Base-by-base conservation (phyloP, 2,329 filamentous ascomycete species). In the Trichoderma sp. region DNA sequence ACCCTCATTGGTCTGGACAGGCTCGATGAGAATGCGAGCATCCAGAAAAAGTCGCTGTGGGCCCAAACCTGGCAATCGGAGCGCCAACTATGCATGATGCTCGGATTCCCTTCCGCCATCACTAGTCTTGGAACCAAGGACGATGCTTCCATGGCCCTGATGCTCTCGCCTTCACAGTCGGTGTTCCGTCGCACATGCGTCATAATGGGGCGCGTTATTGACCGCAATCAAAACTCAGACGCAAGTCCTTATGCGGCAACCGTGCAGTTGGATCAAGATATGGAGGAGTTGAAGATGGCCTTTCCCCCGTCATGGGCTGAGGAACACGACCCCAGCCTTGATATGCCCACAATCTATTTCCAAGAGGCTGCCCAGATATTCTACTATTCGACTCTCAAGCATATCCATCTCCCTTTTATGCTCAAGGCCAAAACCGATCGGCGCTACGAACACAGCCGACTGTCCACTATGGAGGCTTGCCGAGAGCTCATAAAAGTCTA, bases 1-100 rank as follows among this genome's bases (percentile, higher is more conserved):
- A 81, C 88, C 70, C 77, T 88, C 1, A 82, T 86, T 1, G 84
- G 86, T 71, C 79, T 82, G 37, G 81, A 85, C 70, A 74, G 79
- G 11, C 76, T 76, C 4, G 72, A 67, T 19, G 74, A 33, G 70
- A 59, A 11, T 68, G 77, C 5, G 76, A 77, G 60, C 73, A 75
- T 43, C 19, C 76, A 79, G 24, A 76, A 77, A 11, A 73, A 78
- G 58, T 76, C 75, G 53, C 75, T 76, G 56, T 85, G 83, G 84
- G 75, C 76, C 21, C 71, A 76, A 8, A 71, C 84, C 16, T 80
- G 79, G 70, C 75, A 79, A 27, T 73, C 77, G 2, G 87, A 89
- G 71, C 80, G 86, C 35, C 83, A 84, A 71, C 73, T 86, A 6
- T 84, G 84, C 29, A 74, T 87, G 21, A 77, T 87, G n/a, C 79